Evolutionary conservation across 2,329 filamentous ascomycete species (phyloP), one percentile per base, ranked within the genome.

Genomic region (Aureobasidium sp.): DNA sequence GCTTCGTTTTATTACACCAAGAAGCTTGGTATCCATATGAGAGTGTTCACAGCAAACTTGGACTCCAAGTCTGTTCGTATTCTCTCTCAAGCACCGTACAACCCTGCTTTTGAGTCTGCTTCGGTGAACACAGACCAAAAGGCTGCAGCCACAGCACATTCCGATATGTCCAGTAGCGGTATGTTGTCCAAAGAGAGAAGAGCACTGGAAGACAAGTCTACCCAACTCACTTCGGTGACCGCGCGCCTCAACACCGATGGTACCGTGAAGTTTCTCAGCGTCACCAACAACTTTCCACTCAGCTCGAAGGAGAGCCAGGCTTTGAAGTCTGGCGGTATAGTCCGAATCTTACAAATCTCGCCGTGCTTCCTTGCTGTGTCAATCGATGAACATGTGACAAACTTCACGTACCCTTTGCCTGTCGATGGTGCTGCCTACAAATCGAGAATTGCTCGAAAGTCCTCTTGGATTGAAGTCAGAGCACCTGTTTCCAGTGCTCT

Each of bases 391-490:
- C 19, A 25, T 14, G 6, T 5, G 6, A 38, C 12, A 24, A 22
- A 29, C 5, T 37, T 55, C 12, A 4, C 30, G 21, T 52, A 44
- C 41, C 63, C 64, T 5, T 54, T 59, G 8, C 62, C 64, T 6
- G 52, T 66, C 8, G 38, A 58, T 4, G 38, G 49, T 30, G 17
- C 55, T 10, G 50, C 56, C 27, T 55, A 41, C 25, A 66, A 61
- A 53, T 58, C 56, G 7, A 57, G 61, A 19, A 58, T 69, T 34
- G 66, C 65, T 6, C 59, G 66, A 34, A 65, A 63, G 41, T 64
- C 63, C 3, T 62, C 59, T 3, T 68, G 64, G 49, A 52, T 68
- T 22, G 66, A 69, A 49, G 55, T 68, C 32, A 55, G 55, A 14
- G 66, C 60, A 21, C 58, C 61, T n/a, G 21, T 35, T 10, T 54